Base-by-base conservation (phyloP, 2,329 filamentous ascomycete species). In the Exophiala spinifera region DNA sequence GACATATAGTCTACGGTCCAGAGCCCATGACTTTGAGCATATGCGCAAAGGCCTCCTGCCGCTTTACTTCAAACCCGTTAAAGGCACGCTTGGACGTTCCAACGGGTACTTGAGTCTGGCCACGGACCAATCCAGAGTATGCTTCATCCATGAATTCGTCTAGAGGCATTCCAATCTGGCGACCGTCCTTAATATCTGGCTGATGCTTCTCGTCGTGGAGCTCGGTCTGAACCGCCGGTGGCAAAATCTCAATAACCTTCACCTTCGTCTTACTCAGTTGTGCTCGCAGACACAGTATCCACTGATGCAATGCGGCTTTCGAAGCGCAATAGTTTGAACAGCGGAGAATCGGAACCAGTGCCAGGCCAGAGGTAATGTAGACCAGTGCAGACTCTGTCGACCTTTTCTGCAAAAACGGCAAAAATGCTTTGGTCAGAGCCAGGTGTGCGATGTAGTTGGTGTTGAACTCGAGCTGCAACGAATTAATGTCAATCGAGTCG, bases 161-260 rank as follows among this genome's bases (percentile, higher is more conserved):
- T 46, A 82, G 60, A 3, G 79, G 79, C 75, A 83, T 82, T 1
- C 79, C 79, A 19, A 81, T 72, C n/a, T 68, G 56, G 14, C 72
- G 61, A 1, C 77, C 78, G 51, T 76, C 70, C 63, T 78, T 73
- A 61, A 79, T 69, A 59, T 81, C 76, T 0, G 78, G 78, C 66
- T 80, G 78, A 54, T 81, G 75, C 64, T 79, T 79, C 23, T 70
- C 70, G 55, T 82, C 78, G 55, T 81, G 79, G 21, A 82, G 65
- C 63, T 82, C 79, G 0, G 78, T 82, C 67, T 82, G 79, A 33
- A 82, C 79, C 1, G 78, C 76, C 0, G 79, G 80, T 3, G 79
- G 79, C 51, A 76, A 78, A 8, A 82, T 70, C 64, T 82, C 79
- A 34, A 81, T 68, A n/a, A 82, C 72, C 56, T 79, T 78, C 62